These are phyloP conservation scores for Curvularia hawaiiensis DNA, from an alignment of 2,329 filamentous ascomycete species.

Conservation along the genomic window DNA sequence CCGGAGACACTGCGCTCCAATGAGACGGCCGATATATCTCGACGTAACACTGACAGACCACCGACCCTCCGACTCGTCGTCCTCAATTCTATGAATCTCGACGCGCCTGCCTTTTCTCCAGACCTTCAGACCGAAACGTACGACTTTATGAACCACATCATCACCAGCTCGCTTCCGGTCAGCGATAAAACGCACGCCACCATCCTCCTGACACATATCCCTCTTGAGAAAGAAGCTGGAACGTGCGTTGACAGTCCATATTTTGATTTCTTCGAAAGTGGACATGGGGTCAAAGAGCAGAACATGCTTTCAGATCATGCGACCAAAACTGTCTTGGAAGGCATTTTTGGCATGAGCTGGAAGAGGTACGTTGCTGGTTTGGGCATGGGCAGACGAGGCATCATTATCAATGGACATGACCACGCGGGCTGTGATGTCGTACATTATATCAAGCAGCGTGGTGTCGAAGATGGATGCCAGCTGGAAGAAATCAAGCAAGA, in stretches of 20 bases:
- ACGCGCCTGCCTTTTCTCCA: conserved; percentile 73
- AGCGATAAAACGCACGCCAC: conserved; percentile 72
- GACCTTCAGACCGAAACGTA: conserved; percentile 79
- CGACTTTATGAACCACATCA: conserved; percentile 72
- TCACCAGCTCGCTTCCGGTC: conserved; percentile 65
- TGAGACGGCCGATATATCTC: conserved; percentile 1
- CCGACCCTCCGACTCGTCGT: conserved; percentile 82
- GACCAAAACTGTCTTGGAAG: conserved; percentile 74
- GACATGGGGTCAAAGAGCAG: conserved; percentile 81
- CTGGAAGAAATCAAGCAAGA: conserved; percentile 12
- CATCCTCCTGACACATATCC: conserved; percentile 88
- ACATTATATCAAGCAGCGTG: conserved; percentile 62
- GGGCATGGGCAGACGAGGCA: conserved; percentile 72
- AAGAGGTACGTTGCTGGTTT: conserved; percentile 61
- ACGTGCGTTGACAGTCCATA: conserved; percentile 84
- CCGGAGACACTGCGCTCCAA: conserved; percentile 16
- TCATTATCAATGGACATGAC: conserved; percentile 92
- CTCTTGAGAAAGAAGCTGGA: conserved; percentile 80
- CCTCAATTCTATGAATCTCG: conserved; percentile 92
- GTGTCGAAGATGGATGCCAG: conserved; percentile 17
- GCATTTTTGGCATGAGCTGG: conserved; percentile 78
- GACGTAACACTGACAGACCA: conserved; percentile 28
- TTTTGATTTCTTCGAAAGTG: conserved; percentile 74
- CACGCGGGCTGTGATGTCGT: conserved; percentile 92
- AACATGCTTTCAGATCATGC: conserved; percentile 81